phyloP scores from a whole-genome alignment of 148 eudicot genomes.

The Rhododendron ferrugineum region DNA sequence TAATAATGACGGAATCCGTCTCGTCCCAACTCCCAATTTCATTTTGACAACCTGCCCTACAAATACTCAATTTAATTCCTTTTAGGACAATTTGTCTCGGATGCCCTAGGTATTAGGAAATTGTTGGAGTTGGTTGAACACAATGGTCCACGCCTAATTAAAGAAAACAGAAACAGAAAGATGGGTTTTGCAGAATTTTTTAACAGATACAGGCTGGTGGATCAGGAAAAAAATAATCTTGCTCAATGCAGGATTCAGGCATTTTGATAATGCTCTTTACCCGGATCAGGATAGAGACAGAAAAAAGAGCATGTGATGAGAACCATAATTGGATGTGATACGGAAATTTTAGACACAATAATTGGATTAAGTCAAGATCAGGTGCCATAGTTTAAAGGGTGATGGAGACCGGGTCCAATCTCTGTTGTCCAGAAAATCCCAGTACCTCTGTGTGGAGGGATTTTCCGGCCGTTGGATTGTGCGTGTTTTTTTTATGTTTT shows the following conservation, averaged over 20 bases:
- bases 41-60: constrained; percentile 5
- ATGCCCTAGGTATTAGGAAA: not conserved
- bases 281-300: not conserved
- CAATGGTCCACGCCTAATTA: not conserved
- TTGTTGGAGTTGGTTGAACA: not conserved
- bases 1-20: not conserved
- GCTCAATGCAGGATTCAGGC: not conserved
- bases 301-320: not conserved
- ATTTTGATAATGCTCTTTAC: not conserved
- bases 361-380: not conserved
- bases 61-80: not conserved
- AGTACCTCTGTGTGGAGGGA: rapidly evolving
- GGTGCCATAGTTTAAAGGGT: not conserved
- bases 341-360: not conserved
- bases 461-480: too few relatives aligned
- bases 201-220: not conserved
- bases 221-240: not conserved
- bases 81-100: not conserved
- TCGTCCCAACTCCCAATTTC: not conserved
- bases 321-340: not conserved
- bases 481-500: too few relatives aligned
- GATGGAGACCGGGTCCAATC: not conserved
- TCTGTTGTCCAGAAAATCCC: rapidly evolving
- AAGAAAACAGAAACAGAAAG: not conserved
- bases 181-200: not conserved